A percentile compares a stretch with the other conserved stretches of the same genome.
Evolutionary conservation across 768 basidiomycete genomes (phyloP).

Genomic region (Rhizopogon salebrosus): DNA sequence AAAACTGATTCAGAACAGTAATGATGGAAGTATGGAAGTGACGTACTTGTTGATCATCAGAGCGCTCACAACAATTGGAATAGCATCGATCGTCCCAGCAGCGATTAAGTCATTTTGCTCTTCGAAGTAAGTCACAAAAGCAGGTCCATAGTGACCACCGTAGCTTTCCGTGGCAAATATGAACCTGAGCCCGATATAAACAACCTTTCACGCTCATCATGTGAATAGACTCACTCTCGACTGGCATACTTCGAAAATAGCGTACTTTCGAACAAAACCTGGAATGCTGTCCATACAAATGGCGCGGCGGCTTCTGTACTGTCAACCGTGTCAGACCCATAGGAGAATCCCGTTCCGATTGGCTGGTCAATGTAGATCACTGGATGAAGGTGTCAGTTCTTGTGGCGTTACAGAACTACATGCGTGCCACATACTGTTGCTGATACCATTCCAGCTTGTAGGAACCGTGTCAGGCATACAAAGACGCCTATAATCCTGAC

Average conservation of each 20-base stretch:
- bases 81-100: constrained; percentile 39
- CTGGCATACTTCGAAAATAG: constrained; percentile 46
- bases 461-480: not conserved
- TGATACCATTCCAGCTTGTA: constrained; percentile 62
- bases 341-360: constrained; percentile 62
- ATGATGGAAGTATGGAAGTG: not conserved
- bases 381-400: constrained; percentile 15
- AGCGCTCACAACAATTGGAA: constrained; percentile 49
- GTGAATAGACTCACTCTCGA: constrained; percentile 39
- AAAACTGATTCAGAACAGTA: not conserved
- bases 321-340: constrained; percentile 52
- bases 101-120: constrained; percentile 53
- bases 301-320: constrained; percentile 46
- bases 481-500: not conserved
- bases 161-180: constrained; percentile 64
- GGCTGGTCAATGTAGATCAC: constrained; percentile 73
- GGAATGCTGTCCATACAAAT: constrained; percentile 58
- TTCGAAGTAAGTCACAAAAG: constrained; percentile 60
- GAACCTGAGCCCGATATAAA: constrained; percentile 33
- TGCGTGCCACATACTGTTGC: constrained; percentile 45
- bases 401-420: not conserved
- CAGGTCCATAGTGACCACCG: constrained; percentile 64
- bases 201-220: not conserved
- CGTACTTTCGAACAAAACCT: constrained; percentile 53
- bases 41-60: constrained; percentile 61